Evolutionary conservation across 805 yeast species (phyloP), one percentile per base, ranked within the genome.

Genomic region (Wickerhamia fluorescens): DNA sequence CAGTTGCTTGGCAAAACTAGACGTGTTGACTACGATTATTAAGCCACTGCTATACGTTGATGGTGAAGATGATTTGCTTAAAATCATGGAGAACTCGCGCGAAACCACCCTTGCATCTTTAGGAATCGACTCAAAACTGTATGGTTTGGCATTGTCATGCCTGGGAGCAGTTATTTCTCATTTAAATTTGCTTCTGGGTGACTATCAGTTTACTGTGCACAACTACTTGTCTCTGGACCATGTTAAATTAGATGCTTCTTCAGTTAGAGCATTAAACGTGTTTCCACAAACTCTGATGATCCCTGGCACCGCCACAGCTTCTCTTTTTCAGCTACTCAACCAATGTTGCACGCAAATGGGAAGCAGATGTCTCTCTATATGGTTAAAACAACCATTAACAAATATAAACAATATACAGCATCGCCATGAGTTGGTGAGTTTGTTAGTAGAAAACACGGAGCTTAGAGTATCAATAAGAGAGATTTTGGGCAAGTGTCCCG

Each of bases 341-440:
- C 75, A 78, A 42, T 89, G 97, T 62, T 86, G 83, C 44, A 80
- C 94, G 4, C 68, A 75, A 2, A 86, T 92, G n/a, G 99, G 99
- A 6, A 64, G 89, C 2, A 69, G 97, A 39, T 57, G 88, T 28
- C 67, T 92, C 15, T 78, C 92, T 10, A 95, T 86, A 47, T 92
- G 98, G 98, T 66, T 92, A 36, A 92, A 89, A 48, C 98, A 92
- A 55, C 99, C 99, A 1, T 66, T 92, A 27, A 78, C 94, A 30
- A 75, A 75, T 40, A 47, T 68, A 7, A 47, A 42, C 0, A 74
- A 66, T 28, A 87, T 92, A 22, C 52, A 58, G 22, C 65, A 75
- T 24, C 68, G 99, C 28, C 96, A 84, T 40, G 52, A 61, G 6
- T 58, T 92, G 28, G 95, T 89, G n/a, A 80, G 75, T 16, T 68